phyloP scores from a whole-genome alignment of 106 monocot genomes.

The Acorus gramineus region DNA sequence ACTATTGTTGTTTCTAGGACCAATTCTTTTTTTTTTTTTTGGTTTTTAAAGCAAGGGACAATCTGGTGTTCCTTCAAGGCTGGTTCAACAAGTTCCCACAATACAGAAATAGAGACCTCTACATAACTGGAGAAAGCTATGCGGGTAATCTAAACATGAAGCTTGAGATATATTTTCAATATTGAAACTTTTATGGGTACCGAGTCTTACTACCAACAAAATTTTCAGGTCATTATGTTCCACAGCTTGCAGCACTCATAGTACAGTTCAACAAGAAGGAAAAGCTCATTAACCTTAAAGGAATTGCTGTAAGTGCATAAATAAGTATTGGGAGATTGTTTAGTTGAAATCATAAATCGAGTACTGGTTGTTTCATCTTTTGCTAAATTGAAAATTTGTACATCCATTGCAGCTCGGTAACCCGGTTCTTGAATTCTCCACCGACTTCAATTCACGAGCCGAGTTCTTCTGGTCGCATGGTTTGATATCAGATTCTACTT shows the following conservation, averaged over 20 bases:
- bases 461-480: conserved; percentile 99
- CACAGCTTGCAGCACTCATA: conserved; percentile 83
- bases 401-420: conserved; percentile 57
- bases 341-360: no score
- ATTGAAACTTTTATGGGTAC: no score
- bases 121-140: conserved; percentile 91
- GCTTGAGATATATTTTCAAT: background rate
- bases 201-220: background rate
- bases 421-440: conserved; percentile 86
- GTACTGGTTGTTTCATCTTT: background rate
- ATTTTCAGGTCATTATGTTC: conserved; percentile 81
- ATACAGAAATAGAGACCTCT: conserved; percentile 68
- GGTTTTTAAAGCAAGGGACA: conserved; percentile 68
- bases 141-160: conserved; percentile 33
- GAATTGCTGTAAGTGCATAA: conserved; percentile 47
- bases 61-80: conserved; percentile 58
- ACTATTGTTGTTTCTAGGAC: background rate
- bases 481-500: conserved; percentile 87
- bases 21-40: conserved; percentile 10
- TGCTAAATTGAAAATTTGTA: background rate
- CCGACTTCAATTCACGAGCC: conserved; percentile 93
- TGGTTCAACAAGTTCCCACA: conserved; percentile 79
- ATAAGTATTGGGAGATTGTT: background rate
- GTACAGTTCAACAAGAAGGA: conserved; percentile 65
- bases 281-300: conserved; percentile 82